Base-by-base conservation (phyloP, 139 green algal genomes). In the Chlorella sp. region DNA sequence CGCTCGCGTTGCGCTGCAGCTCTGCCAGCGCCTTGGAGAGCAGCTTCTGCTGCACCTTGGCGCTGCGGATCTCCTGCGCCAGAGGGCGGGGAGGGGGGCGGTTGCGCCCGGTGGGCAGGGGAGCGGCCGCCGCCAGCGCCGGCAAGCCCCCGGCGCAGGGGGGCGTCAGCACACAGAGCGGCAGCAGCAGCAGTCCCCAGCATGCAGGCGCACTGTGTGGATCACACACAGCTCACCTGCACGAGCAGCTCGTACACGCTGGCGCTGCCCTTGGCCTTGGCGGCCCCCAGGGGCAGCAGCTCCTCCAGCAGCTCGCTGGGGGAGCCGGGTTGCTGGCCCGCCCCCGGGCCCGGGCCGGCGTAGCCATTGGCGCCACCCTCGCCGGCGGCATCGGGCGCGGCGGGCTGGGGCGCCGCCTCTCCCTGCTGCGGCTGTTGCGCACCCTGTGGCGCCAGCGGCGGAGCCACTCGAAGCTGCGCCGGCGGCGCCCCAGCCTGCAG, bases 221-320 rank as follows among this genome's bases (percentile, higher is more conserved):
- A n/a, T n/a, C n/a, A n/a, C n/a, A n/a, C 67, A 58, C n/a, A 15
- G 8, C 71, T 56, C 29, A 61, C 80, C 55, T 80, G 80, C 11
- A 90, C 74, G 17, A 90, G 46, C 19, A 88, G 36, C 41, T 90
- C 86, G 29, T 89, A 90, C 14, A 90, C 72, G 69, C 68, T 84
- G 46, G 62, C 79, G 35, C 85, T 79, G 50, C 35, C 35, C 72
- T 86, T 77, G 17, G 51, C 31, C 38, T 80, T 75, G 27, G 50
- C 17, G 0, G 60, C 36, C 27, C 51, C 66, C 23, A 41, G 31
- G 4, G 33, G 23, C 46, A 56, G 38, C 15, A 40, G 69, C 15
- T 45, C 53, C 41, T 65, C 38, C 51, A 74, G 40, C 23, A 36
- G 38, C n/a, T 61, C 50, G 2, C 25, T 21, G 31, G 11, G 15